These are phyloP conservation scores for Viola pubescens DNA, from an alignment of 441 rosid genomes.

Conservation along the genomic window DNA sequence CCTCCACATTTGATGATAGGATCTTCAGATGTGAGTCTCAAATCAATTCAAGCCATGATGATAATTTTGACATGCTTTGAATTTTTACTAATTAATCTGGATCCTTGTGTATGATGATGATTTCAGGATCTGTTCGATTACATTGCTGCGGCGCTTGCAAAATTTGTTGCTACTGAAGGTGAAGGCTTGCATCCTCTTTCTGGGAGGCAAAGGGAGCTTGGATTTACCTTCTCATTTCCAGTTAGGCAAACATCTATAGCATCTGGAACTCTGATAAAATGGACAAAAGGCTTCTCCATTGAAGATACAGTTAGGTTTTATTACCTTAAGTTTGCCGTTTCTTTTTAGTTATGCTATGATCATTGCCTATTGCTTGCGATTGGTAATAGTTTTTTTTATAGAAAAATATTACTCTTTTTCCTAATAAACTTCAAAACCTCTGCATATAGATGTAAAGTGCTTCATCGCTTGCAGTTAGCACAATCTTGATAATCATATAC, in stretches of 20 bases:
- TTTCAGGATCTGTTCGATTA: slow-evolving; percentile 67
- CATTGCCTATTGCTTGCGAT: background rate
- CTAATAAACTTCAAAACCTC: background rate
- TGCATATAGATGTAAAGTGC: background rate
- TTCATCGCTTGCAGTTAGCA: background rate
- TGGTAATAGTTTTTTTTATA: background rate
- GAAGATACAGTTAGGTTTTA: slow-evolving; percentile 56
- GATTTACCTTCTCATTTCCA: slow-evolving; percentile 75
- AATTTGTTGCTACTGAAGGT: slow-evolving; percentile 76
- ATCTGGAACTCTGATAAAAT: slow-evolving; percentile 82
- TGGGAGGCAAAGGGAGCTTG: slow-evolving; percentile 80
- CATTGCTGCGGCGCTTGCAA: slow-evolving; percentile 71
- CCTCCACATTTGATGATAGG: slow-evolving; percentile 85
- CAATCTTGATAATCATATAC: too few species aligned
- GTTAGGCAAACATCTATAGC: slow-evolving; percentile 57
- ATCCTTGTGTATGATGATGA: slow-evolving; percentile 13
- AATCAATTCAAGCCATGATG: background rate
- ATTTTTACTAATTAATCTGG: slow-evolving; percentile 10
- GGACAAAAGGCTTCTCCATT: slow-evolving; percentile 94
- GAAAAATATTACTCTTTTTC: background rate
- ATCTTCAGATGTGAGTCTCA: slow-evolving; percentile 52
- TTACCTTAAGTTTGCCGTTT: slow-evolving; percentile 15
- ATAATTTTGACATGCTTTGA: background rate
- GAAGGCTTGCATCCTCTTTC: slow-evolving; percentile 54
- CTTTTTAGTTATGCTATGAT: background rate